Evolutionary conservation across 108 stramenopile genomes (phyloP).

Genomic region (Fragilariopsis cylindrus): DNA sequence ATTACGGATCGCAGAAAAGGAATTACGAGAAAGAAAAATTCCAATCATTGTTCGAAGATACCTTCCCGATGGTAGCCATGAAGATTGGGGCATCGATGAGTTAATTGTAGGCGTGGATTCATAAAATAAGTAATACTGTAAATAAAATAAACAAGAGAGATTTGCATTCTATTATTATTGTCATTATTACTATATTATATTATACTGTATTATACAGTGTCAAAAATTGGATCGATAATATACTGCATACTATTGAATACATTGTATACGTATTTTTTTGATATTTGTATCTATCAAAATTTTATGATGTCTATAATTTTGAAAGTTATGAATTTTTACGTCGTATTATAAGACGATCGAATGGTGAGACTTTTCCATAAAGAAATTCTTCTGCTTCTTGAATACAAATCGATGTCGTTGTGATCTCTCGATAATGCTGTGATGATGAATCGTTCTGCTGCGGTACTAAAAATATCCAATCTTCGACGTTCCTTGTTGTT

Average conservation of each 20-base stretch:
- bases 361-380: constrained; percentile 36
- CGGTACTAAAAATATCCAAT: constrained; percentile 33
- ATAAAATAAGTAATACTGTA: too few relatives aligned
- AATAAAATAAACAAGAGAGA: too few relatives aligned
- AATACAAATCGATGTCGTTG: constrained; percentile 25
- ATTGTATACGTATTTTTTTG: too few relatives aligned
- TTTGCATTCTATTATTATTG: too few relatives aligned
- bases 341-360: constrained; percentile 45
- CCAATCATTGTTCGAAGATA: constrained; percentile 98
- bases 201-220: too few relatives aligned
- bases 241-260: too few relatives aligned
- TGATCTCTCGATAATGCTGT: background rate
- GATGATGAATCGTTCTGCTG: background rate
- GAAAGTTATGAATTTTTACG: background rate
- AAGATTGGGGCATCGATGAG: constrained; percentile 98
- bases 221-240: too few relatives aligned
- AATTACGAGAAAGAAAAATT: constrained; percentile 97
- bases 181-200: too few relatives aligned
- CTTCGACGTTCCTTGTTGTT: background rate
- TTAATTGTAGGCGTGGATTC: constrained; percentile 75
- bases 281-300: too few relatives aligned
- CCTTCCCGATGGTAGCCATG: constrained; percentile 96
- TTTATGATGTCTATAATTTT: too few relatives aligned
- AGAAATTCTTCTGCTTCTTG: constrained; percentile 31
- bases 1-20: constrained; percentile 96